Base-by-base conservation (phyloP, 129 eudicot species). In the Helichrysum umbraculigerum region DNA sequence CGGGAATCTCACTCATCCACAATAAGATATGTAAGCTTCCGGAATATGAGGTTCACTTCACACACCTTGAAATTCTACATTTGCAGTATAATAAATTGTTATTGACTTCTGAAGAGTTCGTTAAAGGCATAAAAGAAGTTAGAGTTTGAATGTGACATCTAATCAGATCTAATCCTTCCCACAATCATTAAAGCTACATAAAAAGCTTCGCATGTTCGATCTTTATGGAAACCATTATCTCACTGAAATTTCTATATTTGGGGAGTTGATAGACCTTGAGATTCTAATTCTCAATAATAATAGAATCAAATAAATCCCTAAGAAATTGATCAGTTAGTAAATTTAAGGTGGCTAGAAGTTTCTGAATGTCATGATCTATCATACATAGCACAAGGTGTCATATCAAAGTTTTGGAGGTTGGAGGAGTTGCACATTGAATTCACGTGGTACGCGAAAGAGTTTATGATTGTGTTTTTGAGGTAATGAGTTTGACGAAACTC, bases 191-290 rank as follows among this genome's bases (percentile, higher is more conserved):
- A 72, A 11, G 5, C 1, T n/a, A 11, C 77, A 57, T 54, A 34
- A 14, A 4, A 57, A 34, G 12, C 67, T 72, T 3, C 52, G 77
- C 19, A 34, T 39, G 34, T 34, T 72, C 4, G 1, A 37, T 58
- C 58, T 72, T n/a, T 17, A 0, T n/a, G 77, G 34, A n/a, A 54
- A 54, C n/a, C n/a, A n/a, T n/a, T 20, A 0, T 6, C 3, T 32
- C 44, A 10, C 19, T 68, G 77, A 72, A 15, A 56, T 72, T 54
- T 72, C 77, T 57, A 14, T 57, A 32, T 30, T 72, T 34, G 77
- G 30, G 6, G 37, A 35, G 37, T 7, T 73, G 28, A 59, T 12
- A 56, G 14, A 20, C 15, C 69, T 58, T 11, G 56, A 73, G 39
- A 59, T 59, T 59, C 57, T 59, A 2, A 21, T 19, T 16, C 56